phyloP scores from a whole-genome alignment of 192 early-diverging fungal genomes.

The Rhizophagus prolifer region DNA sequence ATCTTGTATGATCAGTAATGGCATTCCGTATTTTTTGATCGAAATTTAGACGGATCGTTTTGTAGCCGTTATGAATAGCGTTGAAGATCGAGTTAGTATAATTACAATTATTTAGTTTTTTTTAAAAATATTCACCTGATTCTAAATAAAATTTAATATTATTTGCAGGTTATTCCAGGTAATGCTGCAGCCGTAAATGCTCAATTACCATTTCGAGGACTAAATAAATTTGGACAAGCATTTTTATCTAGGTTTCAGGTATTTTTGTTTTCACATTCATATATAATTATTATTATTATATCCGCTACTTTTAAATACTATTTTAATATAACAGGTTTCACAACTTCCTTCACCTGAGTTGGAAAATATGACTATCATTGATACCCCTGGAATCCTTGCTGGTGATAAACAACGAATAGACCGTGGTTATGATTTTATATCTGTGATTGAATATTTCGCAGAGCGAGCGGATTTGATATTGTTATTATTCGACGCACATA shows the following conservation, averaged over 20 bases:
- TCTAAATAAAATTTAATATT: background rate
- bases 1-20: background rate
- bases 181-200: constrained; percentile 81
- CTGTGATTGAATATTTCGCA: constrained; percentile 84
- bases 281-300: background rate
- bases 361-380: constrained; percentile 81
- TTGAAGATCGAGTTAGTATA: constrained; percentile 41
- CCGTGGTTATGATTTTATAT: constrained; percentile 80
- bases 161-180: constrained; percentile 76
- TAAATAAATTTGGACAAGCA: constrained; percentile 76
- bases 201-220: constrained; percentile 79
- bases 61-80: constrained; percentile 78
- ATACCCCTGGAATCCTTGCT: constrained; percentile 88
- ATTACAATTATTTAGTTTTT: background rate
- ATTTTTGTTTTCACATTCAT: background rate
- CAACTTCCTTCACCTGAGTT: constrained; percentile 74
- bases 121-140: background rate
- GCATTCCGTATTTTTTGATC: background rate
- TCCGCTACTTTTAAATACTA: background rate
- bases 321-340: constrained; percentile 51
- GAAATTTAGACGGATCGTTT: constrained; percentile 73
- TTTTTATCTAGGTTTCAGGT: constrained; percentile 79
- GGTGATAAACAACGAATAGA: constrained; percentile 83
- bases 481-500: constrained; percentile 85
- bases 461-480: constrained; percentile 82